These are phyloP conservation scores for Avicennia marina DNA, from an alignment of 257 asterid genomes.

Conservation along the genomic window DNA sequence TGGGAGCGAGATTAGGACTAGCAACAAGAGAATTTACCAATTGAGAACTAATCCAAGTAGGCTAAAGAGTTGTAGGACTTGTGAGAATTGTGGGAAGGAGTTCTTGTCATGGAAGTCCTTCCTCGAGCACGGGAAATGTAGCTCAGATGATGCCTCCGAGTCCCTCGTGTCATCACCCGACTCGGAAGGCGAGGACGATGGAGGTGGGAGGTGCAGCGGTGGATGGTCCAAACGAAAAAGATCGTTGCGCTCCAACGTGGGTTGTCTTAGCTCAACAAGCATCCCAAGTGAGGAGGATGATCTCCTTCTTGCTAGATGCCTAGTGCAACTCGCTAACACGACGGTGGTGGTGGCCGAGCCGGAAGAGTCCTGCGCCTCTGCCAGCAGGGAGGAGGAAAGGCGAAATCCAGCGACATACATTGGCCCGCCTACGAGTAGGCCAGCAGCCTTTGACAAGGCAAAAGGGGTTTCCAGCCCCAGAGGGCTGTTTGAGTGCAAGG, in stretches of 20 bases:
- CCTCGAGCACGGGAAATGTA: slow-evolving; percentile 90
- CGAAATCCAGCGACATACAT: too few relatives aligned
- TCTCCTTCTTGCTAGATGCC: slow-evolving; percentile 64
- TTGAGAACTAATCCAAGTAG: slow-evolving; percentile 84
- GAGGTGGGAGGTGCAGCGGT: too few relatives aligned
- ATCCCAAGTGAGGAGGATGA: slow-evolving; percentile 67
- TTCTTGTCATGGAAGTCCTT: slow-evolving; percentile 87
- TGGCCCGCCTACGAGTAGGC: too few relatives aligned
- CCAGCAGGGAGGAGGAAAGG: slow-evolving; percentile 69
- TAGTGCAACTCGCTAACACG: slow-evolving; percentile 67
- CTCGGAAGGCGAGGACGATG: too few relatives aligned
- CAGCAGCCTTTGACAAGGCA: too few relatives aligned
- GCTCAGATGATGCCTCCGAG: slow-evolving; percentile 65
- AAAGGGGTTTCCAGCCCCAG: slow-evolving; percentile 36
- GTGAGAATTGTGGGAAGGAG: slow-evolving; percentile 92
- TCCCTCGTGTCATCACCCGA: slow-evolving; percentile 59
- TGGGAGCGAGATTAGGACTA: slow-evolving; percentile 24
- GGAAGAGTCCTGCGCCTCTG: slow-evolving; percentile 76
- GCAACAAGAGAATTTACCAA: slow-evolving; percentile 61
- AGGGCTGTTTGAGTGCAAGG: slow-evolving; percentile 83
- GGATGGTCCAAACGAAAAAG: too few relatives aligned
- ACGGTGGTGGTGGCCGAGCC: slow-evolving; percentile 42
- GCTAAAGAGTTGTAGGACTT: slow-evolving; percentile 59
- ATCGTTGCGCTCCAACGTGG: too few relatives aligned
- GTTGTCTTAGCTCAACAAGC: slow-evolving; percentile 66